A percentile compares a stretch with the other conserved stretches of the same genome.
Evolutionary conservation across 495 filamentous ascomycete genomes (phyloP).

Genomic region (Sordaria brevicollis): DNA sequence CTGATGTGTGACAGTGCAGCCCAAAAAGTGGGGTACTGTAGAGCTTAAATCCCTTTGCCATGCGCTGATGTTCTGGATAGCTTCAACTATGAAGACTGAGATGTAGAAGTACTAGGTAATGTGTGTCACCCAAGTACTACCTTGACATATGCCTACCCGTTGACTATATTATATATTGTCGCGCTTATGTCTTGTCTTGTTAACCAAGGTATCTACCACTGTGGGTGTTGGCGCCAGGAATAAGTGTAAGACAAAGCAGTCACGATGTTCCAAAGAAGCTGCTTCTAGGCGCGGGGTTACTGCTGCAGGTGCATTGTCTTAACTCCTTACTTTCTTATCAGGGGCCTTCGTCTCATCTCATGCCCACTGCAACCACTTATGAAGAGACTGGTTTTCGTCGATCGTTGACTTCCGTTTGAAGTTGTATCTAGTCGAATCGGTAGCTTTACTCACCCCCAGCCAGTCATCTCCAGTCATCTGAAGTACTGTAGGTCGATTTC

Average conservation of each 20-base stretch:
- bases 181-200: background rate
- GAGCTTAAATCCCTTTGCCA: background rate
- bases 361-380: background rate
- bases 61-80: background rate
- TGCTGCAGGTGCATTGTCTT: background rate
- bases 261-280: background rate
- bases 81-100: background rate
- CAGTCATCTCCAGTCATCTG: too few species aligned
- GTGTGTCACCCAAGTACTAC: too few species aligned
- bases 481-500: background rate
- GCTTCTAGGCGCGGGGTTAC: background rate
- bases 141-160: background rate
- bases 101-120: background rate
- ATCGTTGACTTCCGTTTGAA: background rate
- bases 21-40: background rate
- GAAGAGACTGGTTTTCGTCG: background rate
- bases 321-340: background rate
- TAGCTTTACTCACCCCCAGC: too few species aligned
- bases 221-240: background rate
- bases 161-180: too few species aligned
- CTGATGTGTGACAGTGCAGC: background rate
- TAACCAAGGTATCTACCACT: background rate
- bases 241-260: background rate
- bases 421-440: too few species aligned
- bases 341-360: background rate